phyloP scores from a whole-genome alignment of 148 eudicot genomes.

The Cornus controversa region DNA sequence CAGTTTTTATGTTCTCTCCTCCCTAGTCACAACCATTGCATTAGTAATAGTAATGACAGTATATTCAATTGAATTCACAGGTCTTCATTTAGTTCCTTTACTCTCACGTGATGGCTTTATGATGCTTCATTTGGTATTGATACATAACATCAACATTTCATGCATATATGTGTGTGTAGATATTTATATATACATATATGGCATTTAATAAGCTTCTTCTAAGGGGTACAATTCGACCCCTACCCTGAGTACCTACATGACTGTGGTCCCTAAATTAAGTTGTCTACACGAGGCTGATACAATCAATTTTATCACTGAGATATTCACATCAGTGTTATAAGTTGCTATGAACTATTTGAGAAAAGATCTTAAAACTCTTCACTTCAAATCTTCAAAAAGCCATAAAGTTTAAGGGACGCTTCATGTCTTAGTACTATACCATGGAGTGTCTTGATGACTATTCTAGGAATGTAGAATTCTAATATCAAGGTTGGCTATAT shows the following conservation, averaged over 20 bases:
- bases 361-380: background rate
- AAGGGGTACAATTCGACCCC: background rate
- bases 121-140: background rate
- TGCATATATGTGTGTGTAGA: background rate
- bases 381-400: background rate
- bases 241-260: background rate
- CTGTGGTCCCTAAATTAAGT: background rate
- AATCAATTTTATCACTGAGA: background rate
- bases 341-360: background rate
- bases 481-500: too few species aligned
- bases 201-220: background rate
- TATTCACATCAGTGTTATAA: background rate
- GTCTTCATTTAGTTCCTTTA: background rate
- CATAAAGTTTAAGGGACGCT: too few species aligned
- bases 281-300: background rate
- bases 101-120: background rate
- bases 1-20: background rate
- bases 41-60: background rate
- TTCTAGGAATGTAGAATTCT: too few species aligned
- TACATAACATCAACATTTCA: background rate
- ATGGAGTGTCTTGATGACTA: too few species aligned
- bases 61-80: background rate
- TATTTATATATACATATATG: background rate
- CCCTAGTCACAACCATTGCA: too few species aligned
- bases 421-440: too few species aligned